phyloP scores from a whole-genome alignment of 1,284 basidiomycete genomes.

The Ceratobasidium sp. region DNA sequence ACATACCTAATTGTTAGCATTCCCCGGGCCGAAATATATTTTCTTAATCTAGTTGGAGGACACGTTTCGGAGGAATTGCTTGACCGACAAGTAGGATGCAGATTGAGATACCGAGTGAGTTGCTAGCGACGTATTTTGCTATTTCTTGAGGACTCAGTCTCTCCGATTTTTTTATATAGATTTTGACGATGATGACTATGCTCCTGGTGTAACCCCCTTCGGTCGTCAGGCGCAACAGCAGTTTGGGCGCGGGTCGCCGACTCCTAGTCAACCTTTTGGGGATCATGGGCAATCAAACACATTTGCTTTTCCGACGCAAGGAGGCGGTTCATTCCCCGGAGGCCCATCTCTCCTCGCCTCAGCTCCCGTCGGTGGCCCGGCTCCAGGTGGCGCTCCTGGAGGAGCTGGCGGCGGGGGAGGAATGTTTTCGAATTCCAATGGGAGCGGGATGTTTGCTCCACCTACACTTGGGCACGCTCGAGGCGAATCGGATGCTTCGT shows the following conservation, averaged over 20 bases:
- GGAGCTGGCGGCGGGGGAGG: slow-evolving; percentile 53
- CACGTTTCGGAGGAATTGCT: not conserved
- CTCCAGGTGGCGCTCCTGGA: slow-evolving; percentile 32
- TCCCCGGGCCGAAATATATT: too few relatives aligned
- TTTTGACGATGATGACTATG: slow-evolving; percentile 61
- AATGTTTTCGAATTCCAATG: slow-evolving; percentile 66
- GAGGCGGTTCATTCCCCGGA: slow-evolving; percentile 15
- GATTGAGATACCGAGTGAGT: slow-evolving; percentile 80
- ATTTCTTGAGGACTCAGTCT: too few relatives aligned
- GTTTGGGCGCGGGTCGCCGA: slow-evolving; percentile 38
- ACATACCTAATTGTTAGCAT: too few relatives aligned
- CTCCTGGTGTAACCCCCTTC: slow-evolving; percentile 52
- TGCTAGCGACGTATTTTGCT: not conserved
- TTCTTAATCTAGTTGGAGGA: not conserved
- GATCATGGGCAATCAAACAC: slow-evolving; percentile 29
- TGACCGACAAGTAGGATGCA: slow-evolving; percentile 51
- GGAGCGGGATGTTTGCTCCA: slow-evolving; percentile 62
- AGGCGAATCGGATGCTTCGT: slow-evolving; percentile 76
- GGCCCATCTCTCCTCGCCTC: slow-evolving; percentile 31
- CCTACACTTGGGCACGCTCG: slow-evolving; percentile 66
- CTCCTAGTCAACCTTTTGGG: slow-evolving; percentile 34
- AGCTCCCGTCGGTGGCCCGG: not conserved
- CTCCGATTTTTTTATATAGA: too few relatives aligned
- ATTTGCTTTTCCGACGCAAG: slow-evolving; percentile 29
- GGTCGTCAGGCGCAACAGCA: slow-evolving; percentile 45